A percentile compares a stretch with the other conserved stretches of the same genome.
These are phyloP conservation scores for Rhodotorula sp. DNA, from an alignment of 1,284 basidiomycete species.

Conservation along the genomic window DNA sequence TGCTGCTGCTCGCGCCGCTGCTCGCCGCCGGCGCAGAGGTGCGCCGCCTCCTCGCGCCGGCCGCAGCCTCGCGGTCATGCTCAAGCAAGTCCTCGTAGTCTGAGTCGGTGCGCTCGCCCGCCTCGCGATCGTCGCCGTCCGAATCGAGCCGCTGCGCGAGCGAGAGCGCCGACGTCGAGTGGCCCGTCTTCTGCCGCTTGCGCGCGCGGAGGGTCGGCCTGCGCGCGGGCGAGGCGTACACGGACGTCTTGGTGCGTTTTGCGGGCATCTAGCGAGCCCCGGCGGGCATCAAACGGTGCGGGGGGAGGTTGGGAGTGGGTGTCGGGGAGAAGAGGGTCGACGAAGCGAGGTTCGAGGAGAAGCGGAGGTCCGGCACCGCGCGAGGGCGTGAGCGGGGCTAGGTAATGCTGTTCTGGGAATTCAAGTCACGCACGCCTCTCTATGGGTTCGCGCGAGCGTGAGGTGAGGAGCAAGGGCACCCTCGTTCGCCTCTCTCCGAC, in stretches of 20 bases:
- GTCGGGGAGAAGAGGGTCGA: not conserved
- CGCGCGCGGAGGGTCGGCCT: not conserved
- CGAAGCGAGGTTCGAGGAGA: not conserved
- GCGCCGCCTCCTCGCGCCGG: not conserved
- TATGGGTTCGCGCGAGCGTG: no score
- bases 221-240: conserved; percentile 7
- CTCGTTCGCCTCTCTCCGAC: no score
- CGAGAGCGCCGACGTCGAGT: not conserved
- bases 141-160: conserved; percentile 8
- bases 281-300: conserved; percentile 7
- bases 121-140: conserved; percentile 6
- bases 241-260: conserved; percentile 12
- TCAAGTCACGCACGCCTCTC: no score
- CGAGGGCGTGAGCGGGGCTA: no score
- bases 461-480: no score
- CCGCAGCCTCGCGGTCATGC: not conserved
- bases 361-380: not conserved
- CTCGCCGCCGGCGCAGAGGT: conserved; percentile 1
- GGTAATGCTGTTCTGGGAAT: no score
- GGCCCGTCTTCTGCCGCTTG: conserved; percentile 19
- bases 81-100: conserved; percentile 18
- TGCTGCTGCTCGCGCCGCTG: not conserved
- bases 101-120: conserved; percentile 3
- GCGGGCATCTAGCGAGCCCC: conserved; percentile 12
- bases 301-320: not conserved